Conservation (phyloP, 2,329 filamentous ascomycete genomes). For the Pestalotiopsis fici region DNA sequence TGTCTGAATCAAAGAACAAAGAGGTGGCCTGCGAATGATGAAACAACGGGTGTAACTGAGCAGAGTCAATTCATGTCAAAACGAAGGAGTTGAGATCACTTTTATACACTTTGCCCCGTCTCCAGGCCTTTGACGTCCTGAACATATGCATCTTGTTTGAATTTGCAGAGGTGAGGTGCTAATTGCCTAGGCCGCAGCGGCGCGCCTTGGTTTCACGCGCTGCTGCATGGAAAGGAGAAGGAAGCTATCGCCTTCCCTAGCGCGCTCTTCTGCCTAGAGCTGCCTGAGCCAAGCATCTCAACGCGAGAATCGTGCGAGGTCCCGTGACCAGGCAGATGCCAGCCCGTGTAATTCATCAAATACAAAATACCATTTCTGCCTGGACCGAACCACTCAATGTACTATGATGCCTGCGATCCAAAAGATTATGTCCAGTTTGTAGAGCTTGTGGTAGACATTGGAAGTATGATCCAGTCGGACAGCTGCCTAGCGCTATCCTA, state of each 20-base stretch:
- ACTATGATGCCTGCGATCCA: neutral
- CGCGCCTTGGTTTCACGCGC: neutral
- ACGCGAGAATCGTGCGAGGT: neutral
- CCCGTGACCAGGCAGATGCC: neutral
- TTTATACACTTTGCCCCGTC: neutral
- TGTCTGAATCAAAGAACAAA: neutral
- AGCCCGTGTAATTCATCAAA: neutral
- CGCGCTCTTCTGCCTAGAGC: slow-evolving; percentile 1
- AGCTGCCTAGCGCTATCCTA: neutral
- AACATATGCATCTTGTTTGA: neutral
- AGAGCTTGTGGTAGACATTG: neutral
- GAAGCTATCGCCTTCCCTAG: neutral
- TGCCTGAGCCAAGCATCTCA: neutral
- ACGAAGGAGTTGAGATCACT: neutral
- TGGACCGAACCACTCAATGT: neutral
- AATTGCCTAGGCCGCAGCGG: neutral
- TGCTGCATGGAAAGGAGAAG: neutral
- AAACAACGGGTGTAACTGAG: neutral
- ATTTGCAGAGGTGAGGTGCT: neutral
- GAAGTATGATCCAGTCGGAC: neutral
- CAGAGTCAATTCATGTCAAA: neutral
- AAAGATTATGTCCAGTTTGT: neutral
- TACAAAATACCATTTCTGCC: neutral
- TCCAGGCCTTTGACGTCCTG: neutral
- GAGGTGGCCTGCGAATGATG: neutral